Evolutionary conservation across 2,329 filamentous ascomycete genomes (phyloP), one percentile per base, ranked within the genome.

Genomic region (Ilyonectria mors-panacis): DNA sequence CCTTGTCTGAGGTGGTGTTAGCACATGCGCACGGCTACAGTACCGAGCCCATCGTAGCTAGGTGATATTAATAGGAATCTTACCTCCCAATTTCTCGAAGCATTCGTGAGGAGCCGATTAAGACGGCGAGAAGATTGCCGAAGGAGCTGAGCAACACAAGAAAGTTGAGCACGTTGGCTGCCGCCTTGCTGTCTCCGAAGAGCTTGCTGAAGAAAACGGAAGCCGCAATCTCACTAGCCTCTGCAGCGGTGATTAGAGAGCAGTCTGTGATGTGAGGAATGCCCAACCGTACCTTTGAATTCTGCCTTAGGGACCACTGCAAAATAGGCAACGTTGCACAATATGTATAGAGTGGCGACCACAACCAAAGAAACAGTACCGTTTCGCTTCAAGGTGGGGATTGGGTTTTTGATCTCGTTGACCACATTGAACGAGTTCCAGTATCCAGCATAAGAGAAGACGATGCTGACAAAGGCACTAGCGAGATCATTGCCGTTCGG

Each of bases 351-450:
- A 0, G 85, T 76, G 0, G 86, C 82, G 2, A 89, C 87, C 0
- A 86, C 75, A 0, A 84, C 44, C 2, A 91, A 78, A 0, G 88
- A 86, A 3, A 84, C 73, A 5, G 84, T 81, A 13, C 83, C 86
- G 66, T 83, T 82, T 72, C 76, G 84, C 51, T 85, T 85, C 42
- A 91, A 82, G 0, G 85, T 85, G 62, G 83, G 85, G 53, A 90
- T 81, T 0, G 89, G 89, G 70, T 89, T 87, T 83, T 88, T 85
- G 74, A 90, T 85, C 77, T 91, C 88, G 64, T 89, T 89, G 65
- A 88, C 86, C 6, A 91, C 83, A 66, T 89, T 89, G 78, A 90
- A 90, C 0, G 87, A 86, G 70, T 91, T 91, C n/a, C 83, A 79
- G 66, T 85, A 91, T 4, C 88, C 88, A 0, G 80, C 76, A 69